These are phyloP conservation scores for Margaritispora aquatica DNA, from an alignment of 495 filamentous ascomycete genomes.

Conservation along the genomic window DNA sequence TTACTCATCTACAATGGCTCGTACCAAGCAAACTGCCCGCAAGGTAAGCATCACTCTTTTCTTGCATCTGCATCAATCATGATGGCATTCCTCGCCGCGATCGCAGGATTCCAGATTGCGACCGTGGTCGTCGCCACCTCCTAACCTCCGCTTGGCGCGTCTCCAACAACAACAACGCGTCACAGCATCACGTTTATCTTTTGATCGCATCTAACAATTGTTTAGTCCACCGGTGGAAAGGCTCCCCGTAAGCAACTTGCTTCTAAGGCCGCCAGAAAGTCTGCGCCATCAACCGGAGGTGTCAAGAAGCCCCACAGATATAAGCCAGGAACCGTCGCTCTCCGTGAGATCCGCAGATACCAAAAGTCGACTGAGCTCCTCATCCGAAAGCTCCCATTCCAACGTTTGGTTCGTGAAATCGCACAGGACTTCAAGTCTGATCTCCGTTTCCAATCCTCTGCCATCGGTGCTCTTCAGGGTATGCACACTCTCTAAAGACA, in stretches of 20 bases:
- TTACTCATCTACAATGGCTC: slow-evolving; percentile 73
- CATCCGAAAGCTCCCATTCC: slow-evolving; percentile 99
- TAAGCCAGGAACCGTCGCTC: slow-evolving; percentile 99
- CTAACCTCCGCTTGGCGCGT: slow-evolving; percentile 18
- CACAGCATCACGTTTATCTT: background rate
- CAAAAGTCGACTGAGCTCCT: slow-evolving; percentile 99
- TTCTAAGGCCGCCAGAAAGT: slow-evolving; percentile 73
- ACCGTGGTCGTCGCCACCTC: slow-evolving; percentile 11
- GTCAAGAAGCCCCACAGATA: slow-evolving; percentile 99
- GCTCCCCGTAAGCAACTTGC: slow-evolving; percentile 97
- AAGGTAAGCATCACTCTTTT: slow-evolving; percentile 33
- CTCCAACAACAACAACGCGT: slow-evolving; percentile 8
- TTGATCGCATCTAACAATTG: slow-evolving; percentile 32
- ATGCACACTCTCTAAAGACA: background rate
- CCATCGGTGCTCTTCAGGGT: slow-evolving; percentile 94
- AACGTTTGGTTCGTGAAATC: slow-evolving; percentile 99
- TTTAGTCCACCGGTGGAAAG: slow-evolving; percentile 99
- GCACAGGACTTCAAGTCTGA: slow-evolving; percentile 99
- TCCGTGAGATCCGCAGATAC: slow-evolving; percentile 99
- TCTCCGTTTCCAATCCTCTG: slow-evolving; percentile 98
- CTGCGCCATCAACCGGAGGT: slow-evolving; percentile 53
- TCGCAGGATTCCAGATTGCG: slow-evolving; percentile 25
- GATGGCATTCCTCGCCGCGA: slow-evolving; percentile 18
- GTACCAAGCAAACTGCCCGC: slow-evolving; percentile 99
- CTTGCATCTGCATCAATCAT: slow-evolving; percentile 22